These are phyloP conservation scores for Nemophila menziesii DNA, from an alignment of 257 asterid species.

Conservation along the genomic window DNA sequence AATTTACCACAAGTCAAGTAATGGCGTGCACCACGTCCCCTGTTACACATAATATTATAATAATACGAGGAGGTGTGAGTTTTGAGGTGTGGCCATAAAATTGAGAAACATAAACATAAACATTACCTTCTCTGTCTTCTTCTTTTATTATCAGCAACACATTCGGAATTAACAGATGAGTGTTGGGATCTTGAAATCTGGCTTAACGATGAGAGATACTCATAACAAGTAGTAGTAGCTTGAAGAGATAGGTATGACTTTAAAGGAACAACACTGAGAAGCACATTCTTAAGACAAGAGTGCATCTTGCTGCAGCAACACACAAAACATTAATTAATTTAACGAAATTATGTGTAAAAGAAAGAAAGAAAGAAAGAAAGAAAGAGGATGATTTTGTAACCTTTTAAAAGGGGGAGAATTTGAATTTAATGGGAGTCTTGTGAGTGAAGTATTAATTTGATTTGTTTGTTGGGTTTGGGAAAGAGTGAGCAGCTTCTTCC, in stretches of 20 bases:
- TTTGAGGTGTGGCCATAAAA: background rate
- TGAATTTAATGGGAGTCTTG: constrained; percentile 15
- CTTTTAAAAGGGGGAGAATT: constrained; percentile 24
- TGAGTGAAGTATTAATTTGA: constrained; percentile 12
- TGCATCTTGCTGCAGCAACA: constrained; percentile 43
- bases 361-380: background rate
- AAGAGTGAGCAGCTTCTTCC: constrained; percentile 53
- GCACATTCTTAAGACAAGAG: constrained; percentile 23
- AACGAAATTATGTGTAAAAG: background rate
- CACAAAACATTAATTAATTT: constrained; percentile 11
- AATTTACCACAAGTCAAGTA: constrained; percentile 63
- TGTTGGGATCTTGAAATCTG: constrained; percentile 72
- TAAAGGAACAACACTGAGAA: constrained; percentile 49
- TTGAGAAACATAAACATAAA: constrained; percentile 8
- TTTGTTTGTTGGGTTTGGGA: constrained; percentile 24
- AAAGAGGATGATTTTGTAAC: constrained; percentile 15
- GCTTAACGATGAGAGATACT: constrained; percentile 68
- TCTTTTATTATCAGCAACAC: constrained; percentile 18
- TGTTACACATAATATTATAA: constrained; percentile 22
- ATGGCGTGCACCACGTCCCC: constrained; percentile 51
- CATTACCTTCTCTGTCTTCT: constrained; percentile 54
- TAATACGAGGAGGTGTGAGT: too few species aligned
- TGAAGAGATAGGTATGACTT: constrained; percentile 44
- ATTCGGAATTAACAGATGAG: constrained; percentile 37
- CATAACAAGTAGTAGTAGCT: constrained; percentile 59